Base-by-base conservation (phyloP, 2,329 filamentous ascomycete genomes). In the Chaetomiaceae sp. region DNA sequence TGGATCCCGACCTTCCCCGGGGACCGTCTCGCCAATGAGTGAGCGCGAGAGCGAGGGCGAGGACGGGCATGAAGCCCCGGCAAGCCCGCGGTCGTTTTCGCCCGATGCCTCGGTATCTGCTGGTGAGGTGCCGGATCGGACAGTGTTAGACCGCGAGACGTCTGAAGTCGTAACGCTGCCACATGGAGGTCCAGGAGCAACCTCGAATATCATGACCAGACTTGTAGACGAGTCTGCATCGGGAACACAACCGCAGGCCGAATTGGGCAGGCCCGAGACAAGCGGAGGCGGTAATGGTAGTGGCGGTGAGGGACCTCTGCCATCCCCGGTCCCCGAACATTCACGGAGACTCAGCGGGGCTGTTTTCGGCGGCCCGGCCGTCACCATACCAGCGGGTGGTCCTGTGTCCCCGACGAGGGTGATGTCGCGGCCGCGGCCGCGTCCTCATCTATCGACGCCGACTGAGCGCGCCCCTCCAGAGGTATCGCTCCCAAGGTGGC, bases 401-500 rank as follows among this genome's bases (percentile, higher is more conserved):
- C 12, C 23, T 21, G 41, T 37, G 14, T 12, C 39, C 31, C n/a
- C 41, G 7, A 31, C 35, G 10, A 44, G 19, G 3, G 8, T 23
- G 14, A 17, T 16, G 5, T 8, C 50, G 19, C 19, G 30, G 12
- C 23, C 37, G 7, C 16, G 50, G 10, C 31, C 46, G 30, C n/a
- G n/a, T n/a, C n/a, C n/a, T n/a, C n/a, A 4, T 14, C 12, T n/a
- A 4, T 35, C 51, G 10, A 21, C 50, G 20, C 16, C 40, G 16
- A 17, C 39, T 13, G 40, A 41, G 17, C 35, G 19, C 13, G 25
- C 23, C n/a, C 20, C 39, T 25, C 34, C 50, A 13, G 73, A 77
- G 17, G 71, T 86, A 55, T 69, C 78, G 16, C 70, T 90, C 35
- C 90, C 91, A 1, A 76, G 76, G 51, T 97, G 92, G 92, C 91